phyloP scores from a whole-genome alignment of 495 filamentous ascomycete genomes.

The Pseudoneurospora amorphoporcata region DNA sequence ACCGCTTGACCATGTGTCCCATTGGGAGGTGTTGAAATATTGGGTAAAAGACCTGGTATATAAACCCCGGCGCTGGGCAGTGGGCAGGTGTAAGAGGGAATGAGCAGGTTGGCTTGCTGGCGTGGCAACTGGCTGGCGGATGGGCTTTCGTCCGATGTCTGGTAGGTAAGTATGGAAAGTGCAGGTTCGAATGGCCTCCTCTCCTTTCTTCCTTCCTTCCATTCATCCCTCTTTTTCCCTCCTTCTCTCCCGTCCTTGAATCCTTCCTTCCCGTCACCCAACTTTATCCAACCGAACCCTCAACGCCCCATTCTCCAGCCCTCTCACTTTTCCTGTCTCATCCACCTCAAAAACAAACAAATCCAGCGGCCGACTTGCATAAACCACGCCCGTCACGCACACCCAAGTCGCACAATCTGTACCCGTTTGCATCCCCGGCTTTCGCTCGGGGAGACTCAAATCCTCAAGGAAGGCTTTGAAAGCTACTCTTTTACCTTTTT shows the following conservation, averaged over 20 bases:
- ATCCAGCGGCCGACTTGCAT: slow-evolving; percentile 28
- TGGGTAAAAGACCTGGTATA: too few relatives aligned
- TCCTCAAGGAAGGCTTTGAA: slow-evolving; percentile 38
- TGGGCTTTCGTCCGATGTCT: too few relatives aligned
- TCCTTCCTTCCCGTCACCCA: not conserved
- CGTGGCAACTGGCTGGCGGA: too few relatives aligned
- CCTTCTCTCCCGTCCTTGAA: not conserved
- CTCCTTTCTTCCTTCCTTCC: not conserved
- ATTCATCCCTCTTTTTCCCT: not conserved
- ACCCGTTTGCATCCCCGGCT: slow-evolving; percentile 15
- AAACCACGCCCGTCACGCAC: slow-evolving; percentile 23
- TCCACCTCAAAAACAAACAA: slow-evolving; percentile 35
- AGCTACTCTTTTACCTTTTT: slow-evolving; percentile 20
- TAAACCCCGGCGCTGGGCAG: too few relatives aligned
- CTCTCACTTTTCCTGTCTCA: slow-evolving; percentile 21
- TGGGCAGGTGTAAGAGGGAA: too few relatives aligned
- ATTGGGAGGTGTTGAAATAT: too few relatives aligned
- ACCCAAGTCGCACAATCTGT: slow-evolving; percentile 33
- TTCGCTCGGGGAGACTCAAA: slow-evolving; percentile 5
- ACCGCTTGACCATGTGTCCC: too few relatives aligned
- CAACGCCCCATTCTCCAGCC: slow-evolving; percentile 29
- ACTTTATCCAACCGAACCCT: slow-evolving; percentile 25
- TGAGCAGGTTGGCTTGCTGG: too few relatives aligned
- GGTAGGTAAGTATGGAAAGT: too few relatives aligned
- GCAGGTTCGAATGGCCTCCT: too few relatives aligned